Evolutionary conservation across 1,139 yeast species (phyloP), one percentile per base, ranked within the genome.

Genomic region (Kodamaea fungicola): DNA sequence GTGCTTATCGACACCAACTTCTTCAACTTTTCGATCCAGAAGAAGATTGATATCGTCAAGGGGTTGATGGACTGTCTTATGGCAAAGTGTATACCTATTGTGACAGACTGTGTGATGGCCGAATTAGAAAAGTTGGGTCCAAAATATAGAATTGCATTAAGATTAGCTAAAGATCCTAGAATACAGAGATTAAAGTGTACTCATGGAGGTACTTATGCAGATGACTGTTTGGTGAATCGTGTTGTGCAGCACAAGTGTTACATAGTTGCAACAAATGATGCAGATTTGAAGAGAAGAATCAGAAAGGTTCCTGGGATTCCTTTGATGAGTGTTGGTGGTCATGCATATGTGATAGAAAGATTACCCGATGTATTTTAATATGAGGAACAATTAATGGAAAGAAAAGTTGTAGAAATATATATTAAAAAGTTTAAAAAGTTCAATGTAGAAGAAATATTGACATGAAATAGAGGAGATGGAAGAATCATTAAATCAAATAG

Each of bases 301-400:
- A 78, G 98, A 64, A 92, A 92, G 62, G 89, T 92, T 10, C 98
- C 97, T 1, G 98, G 98, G 53, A 86, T 92, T 44, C 98, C 98
- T 8, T 71, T 92, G 32, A 80, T 92, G 92, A 88, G 96, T 61
- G 98, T 92, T 12, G 98, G 97, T 33, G 86, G 86, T 2, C 96
- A 88, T 57, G 71, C 89, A 2, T 92, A 90, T 59, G 96, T 86
- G 30, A 83, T 92, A 47, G 98, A 92, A 61, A 77, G 97, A 57
- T 74, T 92, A 40, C 98, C 98, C 1, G 97, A 90, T 58, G 96
- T 86, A 12, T 89, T 90, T 57, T 90, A 70, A 59, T 30, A 7
- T 10, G 12, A 16, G 19, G 19, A 16, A 16, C 5, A 16, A 13
- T 8, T 10, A 21, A 16, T 21, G 10, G 32, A 21, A 30, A 30